Conservation (phyloP, 2,329 filamentous ascomycete species). For the Penicillium sp. region DNA sequence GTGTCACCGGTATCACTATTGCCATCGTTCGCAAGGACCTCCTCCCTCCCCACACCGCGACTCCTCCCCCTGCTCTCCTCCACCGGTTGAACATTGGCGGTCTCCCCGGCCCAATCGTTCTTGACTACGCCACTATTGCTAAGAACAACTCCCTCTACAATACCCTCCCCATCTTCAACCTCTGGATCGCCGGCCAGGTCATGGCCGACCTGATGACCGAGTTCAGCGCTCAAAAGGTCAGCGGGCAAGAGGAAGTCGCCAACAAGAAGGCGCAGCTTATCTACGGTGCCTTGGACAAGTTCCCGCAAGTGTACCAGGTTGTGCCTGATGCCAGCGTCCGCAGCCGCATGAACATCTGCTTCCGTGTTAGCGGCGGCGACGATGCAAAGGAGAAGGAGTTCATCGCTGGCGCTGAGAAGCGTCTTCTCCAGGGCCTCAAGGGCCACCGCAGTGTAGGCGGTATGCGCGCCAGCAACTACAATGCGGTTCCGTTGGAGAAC, state of each 20-base stretch:
- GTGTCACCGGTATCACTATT: constrained; percentile 80
- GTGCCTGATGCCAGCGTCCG: constrained; percentile 73
- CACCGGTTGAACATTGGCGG: constrained; percentile 72
- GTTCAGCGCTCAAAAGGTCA: constrained; percentile 64
- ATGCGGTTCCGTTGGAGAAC: constrained; percentile 62
- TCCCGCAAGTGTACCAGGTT: constrained; percentile 70
- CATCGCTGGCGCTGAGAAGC: constrained; percentile 66
- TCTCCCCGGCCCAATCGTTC: constrained; percentile 61
- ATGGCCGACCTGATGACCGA: constrained; percentile 69
- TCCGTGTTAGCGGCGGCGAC: constrained; percentile 65
- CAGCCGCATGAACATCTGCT: constrained; percentile 94
- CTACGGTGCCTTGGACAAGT: constrained; percentile 72
- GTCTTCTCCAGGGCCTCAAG: constrained; percentile 75
- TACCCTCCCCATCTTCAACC: constrained; percentile 90
- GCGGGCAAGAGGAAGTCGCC: constrained; percentile 71
- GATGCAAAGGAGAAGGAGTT: constrained; percentile 76
- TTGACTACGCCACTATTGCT: constrained; percentile 79
- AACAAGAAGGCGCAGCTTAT: constrained; percentile 72
- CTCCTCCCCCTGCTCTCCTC: constrained; percentile 67
- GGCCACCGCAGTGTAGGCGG: constrained; percentile 85
- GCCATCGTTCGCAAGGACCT: constrained; percentile 79
- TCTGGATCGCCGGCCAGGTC: constrained; percentile 86
- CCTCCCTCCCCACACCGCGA: constrained; percentile 63
- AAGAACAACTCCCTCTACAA: constrained; percentile 97
- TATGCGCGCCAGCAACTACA: constrained; percentile 86